These are phyloP conservation scores for Cryptococcus amylolentus DNA, from an alignment of 1,284 basidiomycete genomes.

Conservation along the genomic window DNA sequence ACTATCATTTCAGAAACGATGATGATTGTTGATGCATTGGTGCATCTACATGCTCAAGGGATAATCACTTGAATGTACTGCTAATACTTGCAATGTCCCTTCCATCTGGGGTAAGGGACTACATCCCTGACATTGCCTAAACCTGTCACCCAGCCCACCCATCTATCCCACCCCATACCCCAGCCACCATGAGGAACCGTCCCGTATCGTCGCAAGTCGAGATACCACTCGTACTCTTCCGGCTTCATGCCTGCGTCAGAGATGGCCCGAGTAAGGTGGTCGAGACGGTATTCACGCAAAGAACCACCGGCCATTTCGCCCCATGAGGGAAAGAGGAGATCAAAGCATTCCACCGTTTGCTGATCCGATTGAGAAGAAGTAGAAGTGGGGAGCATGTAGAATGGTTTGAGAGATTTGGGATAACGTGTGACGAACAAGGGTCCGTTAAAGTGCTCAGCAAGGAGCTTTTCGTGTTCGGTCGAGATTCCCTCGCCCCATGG, in stretches of 20 bases:
- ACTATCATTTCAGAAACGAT: not conserved
- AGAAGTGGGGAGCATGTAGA: constrained; percentile 75
- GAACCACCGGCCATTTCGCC: constrained; percentile 93
- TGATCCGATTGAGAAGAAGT: constrained; percentile 12
- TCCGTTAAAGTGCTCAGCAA: constrained; percentile 63
- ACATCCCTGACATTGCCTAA: constrained; percentile 83
- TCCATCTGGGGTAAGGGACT: constrained; percentile 83
- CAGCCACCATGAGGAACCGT: constrained; percentile 88
- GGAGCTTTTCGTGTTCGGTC: constrained; percentile 89
- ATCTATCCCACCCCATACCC: constrained; percentile 85
- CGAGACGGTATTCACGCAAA: constrained; percentile 77
- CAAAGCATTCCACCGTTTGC: constrained; percentile 72
- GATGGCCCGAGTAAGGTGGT: constrained; percentile 59
- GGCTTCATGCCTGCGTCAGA: constrained; percentile 54
- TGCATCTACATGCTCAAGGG: not conserved
- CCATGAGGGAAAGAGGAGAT: constrained; percentile 79
- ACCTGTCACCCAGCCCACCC: constrained; percentile 78
- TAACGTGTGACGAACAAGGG: constrained; percentile 93
- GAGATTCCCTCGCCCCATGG: constrained; percentile 69
- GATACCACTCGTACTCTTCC: constrained; percentile 75
- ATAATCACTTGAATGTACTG: not conserved
- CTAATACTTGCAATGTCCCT: constrained; percentile 57
- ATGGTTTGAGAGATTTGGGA: constrained; percentile 77
- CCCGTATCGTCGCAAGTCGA: constrained; percentile 71
- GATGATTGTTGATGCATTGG: not conserved